Evolutionary conservation across 2,329 filamentous ascomycete species (phyloP).

Genomic region (Verticillium isaacii): DNA sequence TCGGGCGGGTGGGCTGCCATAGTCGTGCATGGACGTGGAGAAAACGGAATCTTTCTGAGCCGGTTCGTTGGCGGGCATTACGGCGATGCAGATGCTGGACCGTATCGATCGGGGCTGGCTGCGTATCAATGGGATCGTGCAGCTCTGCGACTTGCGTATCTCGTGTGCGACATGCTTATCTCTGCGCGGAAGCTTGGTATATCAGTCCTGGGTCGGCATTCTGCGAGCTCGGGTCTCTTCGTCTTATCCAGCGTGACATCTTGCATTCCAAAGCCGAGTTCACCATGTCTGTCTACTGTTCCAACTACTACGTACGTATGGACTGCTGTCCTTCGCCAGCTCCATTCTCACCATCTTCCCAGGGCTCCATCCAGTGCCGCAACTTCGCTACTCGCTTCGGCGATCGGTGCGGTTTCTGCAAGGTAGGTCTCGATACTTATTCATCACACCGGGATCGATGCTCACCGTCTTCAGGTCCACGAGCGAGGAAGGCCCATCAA

Average conservation of each 20-base stretch:
- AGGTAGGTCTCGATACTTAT: constrained; percentile 11
- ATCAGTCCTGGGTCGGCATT: constrained; percentile 3
- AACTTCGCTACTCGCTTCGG: constrained; percentile 23
- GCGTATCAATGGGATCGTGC: not conserved
- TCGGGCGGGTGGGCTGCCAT: not conserved
- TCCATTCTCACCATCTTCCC: constrained; percentile 2
- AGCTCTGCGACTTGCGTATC: not conserved
- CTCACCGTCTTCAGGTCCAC: not conserved
- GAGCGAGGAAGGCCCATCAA: not conserved
- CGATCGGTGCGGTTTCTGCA: constrained; percentile 22
- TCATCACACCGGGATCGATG: not conserved
- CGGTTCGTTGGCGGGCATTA: not conserved
- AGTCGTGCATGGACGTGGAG: not conserved
- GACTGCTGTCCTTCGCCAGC: not conserved
- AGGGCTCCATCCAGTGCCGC: constrained; percentile 26
- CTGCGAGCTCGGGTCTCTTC: not conserved
- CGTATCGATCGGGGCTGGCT: not conserved
- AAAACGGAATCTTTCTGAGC: not conserved
- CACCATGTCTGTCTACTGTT: constrained; percentile 24
- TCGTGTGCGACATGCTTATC: not conserved
- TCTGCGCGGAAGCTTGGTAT: constrained; percentile 2
- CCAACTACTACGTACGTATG: constrained; percentile 24
- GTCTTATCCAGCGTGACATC: not conserved
- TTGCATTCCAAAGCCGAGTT: not conserved
- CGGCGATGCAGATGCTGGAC: not conserved